phyloP scores from a whole-genome alignment of 2,329 filamentous ascomycete genomes.

The Zymoseptoria ardabiliae region DNA sequence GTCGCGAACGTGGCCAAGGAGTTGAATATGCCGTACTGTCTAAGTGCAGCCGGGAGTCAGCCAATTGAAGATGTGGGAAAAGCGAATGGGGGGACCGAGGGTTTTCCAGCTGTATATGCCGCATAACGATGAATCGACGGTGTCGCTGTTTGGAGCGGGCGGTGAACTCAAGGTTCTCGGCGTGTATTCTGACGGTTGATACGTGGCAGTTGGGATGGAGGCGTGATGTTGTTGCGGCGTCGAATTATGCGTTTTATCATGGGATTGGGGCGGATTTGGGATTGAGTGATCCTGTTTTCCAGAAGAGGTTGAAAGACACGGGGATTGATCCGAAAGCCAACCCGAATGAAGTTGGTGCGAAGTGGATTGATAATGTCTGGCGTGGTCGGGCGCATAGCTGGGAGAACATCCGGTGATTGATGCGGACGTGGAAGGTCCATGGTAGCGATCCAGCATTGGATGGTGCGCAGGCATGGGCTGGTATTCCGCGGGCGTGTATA shows the following conservation, averaged over 20 bases:
- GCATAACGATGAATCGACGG: constrained; percentile 53
- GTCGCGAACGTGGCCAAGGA: constrained; percentile 55
- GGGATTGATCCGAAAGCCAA: constrained; percentile 48
- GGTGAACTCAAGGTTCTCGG: constrained; percentile 48
- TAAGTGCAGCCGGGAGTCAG: constrained; percentile 51
- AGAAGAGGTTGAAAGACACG: constrained; percentile 43
- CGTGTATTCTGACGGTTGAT: constrained; percentile 54
- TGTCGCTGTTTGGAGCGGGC: constrained; percentile 51
- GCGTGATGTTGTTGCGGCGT: constrained; percentile 49
- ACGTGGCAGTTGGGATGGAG: constrained; percentile 59
- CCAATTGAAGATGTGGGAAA: constrained; percentile 52
- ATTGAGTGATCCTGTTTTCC: constrained; percentile 53
- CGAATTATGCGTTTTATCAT: constrained; percentile 58
- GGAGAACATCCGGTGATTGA: constrained; percentile 60
- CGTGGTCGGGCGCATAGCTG: constrained; percentile 57
- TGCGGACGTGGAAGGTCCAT: constrained; percentile 44
- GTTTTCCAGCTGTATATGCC: constrained; percentile 61
- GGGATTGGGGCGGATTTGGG: constrained; percentile 53
- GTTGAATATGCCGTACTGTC: constrained; percentile 51
- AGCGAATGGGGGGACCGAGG: constrained; percentile 48
- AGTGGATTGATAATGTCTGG: constrained; percentile 60
- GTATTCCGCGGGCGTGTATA: not conserved
- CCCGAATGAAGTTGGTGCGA: constrained; percentile 48
- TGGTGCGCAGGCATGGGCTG: not conserved
- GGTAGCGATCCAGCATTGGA: not conserved